These are phyloP conservation scores for Craspedostauros australis DNA, from an alignment of 108 stramenopile species.

Conservation along the genomic window DNA sequence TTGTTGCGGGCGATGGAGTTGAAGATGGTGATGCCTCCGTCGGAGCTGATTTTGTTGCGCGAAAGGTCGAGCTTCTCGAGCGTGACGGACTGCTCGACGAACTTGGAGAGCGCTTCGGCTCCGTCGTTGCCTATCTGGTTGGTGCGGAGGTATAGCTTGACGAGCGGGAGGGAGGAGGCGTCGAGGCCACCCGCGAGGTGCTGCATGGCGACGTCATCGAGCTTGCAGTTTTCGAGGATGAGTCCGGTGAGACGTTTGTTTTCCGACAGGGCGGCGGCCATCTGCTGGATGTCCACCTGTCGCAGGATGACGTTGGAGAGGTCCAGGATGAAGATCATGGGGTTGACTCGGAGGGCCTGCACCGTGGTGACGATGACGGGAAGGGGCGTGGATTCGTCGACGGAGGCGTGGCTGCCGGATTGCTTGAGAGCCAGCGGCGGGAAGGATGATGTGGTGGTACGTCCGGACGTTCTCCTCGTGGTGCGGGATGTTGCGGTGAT, in stretches of 20 bases:
- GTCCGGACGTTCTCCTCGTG: no score
- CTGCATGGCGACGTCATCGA: constrained; percentile 3
- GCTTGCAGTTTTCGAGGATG: constrained; percentile 11
- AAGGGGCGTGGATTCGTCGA: no score
- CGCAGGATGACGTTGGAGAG: constrained; percentile 1
- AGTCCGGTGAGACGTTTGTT: constrained; percentile 6
- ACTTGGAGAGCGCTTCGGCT: constrained; percentile 11
- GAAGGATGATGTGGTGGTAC: no score
- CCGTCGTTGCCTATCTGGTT: constrained; percentile 33
- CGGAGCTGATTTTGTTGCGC: constrained; percentile 11
- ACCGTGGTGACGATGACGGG: no score
- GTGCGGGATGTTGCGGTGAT: no score
- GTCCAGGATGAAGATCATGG: no score
- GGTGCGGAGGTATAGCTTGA: constrained; percentile 11
- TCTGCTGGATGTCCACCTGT: neutral
- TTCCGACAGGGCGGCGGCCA: constrained; percentile 5
- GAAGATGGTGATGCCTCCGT: constrained; percentile 17
- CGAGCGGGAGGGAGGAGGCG: constrained; percentile 4
- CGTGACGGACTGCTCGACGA: constrained; percentile 9
- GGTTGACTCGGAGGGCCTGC: no score
- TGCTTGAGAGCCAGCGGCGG: no score
- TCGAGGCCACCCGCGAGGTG: constrained; percentile 6
- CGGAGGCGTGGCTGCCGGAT: no score
- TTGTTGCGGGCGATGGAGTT: constrained; percentile 13
- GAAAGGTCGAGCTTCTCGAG: constrained; percentile 30